phyloP scores from a whole-genome alignment of 139 green algal genomes.

The Chlorella sp. region DNA sequence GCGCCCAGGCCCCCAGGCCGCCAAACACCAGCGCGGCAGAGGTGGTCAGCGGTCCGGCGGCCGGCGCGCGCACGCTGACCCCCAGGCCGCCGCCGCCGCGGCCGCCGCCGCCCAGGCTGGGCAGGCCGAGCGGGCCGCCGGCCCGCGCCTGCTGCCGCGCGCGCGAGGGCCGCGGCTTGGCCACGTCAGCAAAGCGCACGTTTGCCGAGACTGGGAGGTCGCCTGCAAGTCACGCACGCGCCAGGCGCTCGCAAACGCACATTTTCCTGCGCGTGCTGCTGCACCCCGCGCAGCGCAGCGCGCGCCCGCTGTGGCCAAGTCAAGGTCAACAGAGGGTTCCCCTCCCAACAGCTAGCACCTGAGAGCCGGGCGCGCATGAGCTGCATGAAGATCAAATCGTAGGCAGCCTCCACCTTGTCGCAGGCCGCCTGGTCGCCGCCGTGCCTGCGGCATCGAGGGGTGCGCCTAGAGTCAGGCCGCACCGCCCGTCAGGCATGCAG shows the following conservation, averaged over 20 bases:
- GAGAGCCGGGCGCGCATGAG: conserved; percentile 22
- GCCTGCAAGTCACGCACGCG: conserved; percentile 56
- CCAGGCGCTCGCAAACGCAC: no score
- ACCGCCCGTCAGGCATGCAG: neutral
- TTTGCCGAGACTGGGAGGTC: conserved; percentile 34
- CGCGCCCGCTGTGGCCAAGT: no score
- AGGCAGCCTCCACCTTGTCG: conserved; percentile 32
- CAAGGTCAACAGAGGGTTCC: neutral
- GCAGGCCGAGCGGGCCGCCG: neutral
- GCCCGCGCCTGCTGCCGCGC: neutral
- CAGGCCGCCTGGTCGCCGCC: neutral
- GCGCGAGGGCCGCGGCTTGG: neutral
- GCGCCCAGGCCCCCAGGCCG: conserved; percentile 49
- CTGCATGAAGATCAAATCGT: conserved; percentile 36
- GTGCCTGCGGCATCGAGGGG: neutral
- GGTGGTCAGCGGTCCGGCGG: neutral
- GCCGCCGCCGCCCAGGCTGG: conserved; percentile 1
- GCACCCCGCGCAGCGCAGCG: neutral
- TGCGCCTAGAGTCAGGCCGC: neutral
- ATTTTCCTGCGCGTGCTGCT: neutral
- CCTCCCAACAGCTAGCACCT: neutral
- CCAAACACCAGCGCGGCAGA: neutral
- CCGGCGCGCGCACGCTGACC: neutral
- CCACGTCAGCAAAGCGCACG: conserved; percentile 58
- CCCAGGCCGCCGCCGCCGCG: conserved; percentile 13